phyloP scores from a whole-genome alignment of 768 basidiomycete genomes.

The Mycena belliarum region DNA sequence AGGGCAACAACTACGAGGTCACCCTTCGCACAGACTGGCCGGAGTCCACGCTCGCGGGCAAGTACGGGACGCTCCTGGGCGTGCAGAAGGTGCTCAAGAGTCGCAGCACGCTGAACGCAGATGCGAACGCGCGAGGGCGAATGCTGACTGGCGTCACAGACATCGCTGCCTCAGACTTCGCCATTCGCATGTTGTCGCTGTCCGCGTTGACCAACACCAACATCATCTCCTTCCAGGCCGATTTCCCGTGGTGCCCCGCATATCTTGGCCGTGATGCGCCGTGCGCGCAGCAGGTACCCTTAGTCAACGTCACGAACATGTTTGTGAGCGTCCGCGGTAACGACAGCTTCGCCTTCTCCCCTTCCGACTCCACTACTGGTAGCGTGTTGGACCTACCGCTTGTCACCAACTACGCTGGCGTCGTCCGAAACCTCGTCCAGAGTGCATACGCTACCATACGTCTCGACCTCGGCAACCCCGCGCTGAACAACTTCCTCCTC shows the following conservation, averaged over 20 bases:
- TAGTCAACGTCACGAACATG: neutral
- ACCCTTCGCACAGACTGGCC: conserved; percentile 23
- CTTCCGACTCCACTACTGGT: neutral
- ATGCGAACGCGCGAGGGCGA: conserved; percentile 1
- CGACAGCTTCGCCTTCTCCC: neutral
- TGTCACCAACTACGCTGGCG: neutral
- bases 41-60: conserved; percentile 20
- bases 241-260: conserved; percentile 9
- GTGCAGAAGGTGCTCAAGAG: conserved; percentile 9
- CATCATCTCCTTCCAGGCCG: conserved; percentile 2
- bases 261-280: conserved; percentile 3
- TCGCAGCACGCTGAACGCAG: conserved; percentile 9
- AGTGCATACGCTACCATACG: conserved; percentile 26
- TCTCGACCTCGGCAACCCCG: conserved; percentile 30
- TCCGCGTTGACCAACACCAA: neutral
- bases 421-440: conserved; percentile 28
- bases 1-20: conserved; percentile 11
- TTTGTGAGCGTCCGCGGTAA: conserved; percentile 7
- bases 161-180: conserved; percentile 14
- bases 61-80: conserved; percentile 21
- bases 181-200: neutral
- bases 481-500: conserved; percentile 31
- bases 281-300: neutral
- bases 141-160: neutral
- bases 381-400: neutral